Percentiles rank a stretch among this genome's conserved stretches.
phyloP scores from a whole-genome alignment of 2,329 filamentous ascomycete genomes.

The Verticillium longisporum region DNA sequence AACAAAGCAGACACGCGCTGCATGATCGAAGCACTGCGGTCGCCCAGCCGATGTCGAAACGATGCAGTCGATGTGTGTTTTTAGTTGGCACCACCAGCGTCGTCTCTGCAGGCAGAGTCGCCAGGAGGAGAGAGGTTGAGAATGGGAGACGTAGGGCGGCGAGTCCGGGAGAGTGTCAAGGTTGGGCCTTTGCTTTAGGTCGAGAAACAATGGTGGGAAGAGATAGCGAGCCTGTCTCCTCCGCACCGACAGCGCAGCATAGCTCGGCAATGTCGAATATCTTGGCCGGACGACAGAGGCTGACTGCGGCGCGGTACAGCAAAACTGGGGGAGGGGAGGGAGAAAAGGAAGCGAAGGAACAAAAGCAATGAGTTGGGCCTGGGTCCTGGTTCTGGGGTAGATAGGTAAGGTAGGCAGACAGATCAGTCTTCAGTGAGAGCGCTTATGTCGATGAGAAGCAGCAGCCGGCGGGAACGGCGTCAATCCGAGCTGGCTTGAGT shows the following conservation, averaged over 20 bases:
- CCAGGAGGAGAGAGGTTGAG: background rate
- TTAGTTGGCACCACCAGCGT: background rate
- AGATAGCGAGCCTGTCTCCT: background rate
- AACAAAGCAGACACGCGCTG: conserved; percentile 37
- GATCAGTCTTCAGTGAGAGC: background rate
- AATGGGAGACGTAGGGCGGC: background rate
- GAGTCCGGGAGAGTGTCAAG: background rate
- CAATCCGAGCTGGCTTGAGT: background rate
- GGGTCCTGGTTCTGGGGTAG: background rate
- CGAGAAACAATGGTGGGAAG: background rate
- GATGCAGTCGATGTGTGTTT: background rate
- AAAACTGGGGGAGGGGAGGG: background rate
- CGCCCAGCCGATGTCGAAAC: background rate
- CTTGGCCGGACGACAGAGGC: background rate
- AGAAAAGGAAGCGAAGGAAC: background rate
- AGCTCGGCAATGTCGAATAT: background rate
- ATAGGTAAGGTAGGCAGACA: too few relatives aligned
- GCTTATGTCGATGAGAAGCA: background rate
- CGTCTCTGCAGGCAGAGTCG: background rate
- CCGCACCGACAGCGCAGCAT: background rate
- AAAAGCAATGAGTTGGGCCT: background rate
- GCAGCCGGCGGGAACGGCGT: background rate
- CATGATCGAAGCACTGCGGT: conserved; percentile 17
- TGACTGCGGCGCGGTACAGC: background rate
- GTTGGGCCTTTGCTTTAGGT: background rate